Evolutionary conservation across 2,329 filamentous ascomycete genomes (phyloP).

Genomic region (Xylariaceae sp.): DNA sequence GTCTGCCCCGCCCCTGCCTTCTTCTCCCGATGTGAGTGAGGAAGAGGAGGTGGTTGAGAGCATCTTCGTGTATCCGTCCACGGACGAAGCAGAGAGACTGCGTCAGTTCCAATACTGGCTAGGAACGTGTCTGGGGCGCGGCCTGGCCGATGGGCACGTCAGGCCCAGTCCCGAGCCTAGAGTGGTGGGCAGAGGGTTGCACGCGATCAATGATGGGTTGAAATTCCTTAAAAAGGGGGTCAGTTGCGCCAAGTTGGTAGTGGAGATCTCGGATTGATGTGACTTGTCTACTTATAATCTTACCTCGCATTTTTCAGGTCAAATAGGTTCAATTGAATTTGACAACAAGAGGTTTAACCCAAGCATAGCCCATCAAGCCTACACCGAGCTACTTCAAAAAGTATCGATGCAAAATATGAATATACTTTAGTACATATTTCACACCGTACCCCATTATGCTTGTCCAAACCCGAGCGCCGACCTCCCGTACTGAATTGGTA

Average conservation of each 20-base stretch:
- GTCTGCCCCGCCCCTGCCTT: constrained; percentile 34
- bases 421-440: too few relatives aligned
- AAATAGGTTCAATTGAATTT: too few relatives aligned
- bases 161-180: constrained; percentile 35
- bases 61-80: constrained; percentile 35
- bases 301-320: too few relatives aligned
- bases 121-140: constrained; percentile 33
- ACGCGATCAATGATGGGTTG: constrained; percentile 34
- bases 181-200: constrained; percentile 34
- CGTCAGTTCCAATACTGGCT: constrained; percentile 37
- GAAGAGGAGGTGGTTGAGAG: constrained; percentile 34
- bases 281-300: too few relatives aligned
- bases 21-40: constrained; percentile 25
- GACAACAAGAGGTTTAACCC: too few relatives aligned
- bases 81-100: constrained; percentile 30
- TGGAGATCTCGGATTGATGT: constrained; percentile 35
- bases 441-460: too few relatives aligned
- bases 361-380: too few relatives aligned
- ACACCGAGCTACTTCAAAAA: too few relatives aligned
- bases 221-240: constrained; percentile 34
- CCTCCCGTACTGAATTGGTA: too few relatives aligned
- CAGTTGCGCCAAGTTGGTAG: constrained; percentile 38
- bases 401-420: too few relatives aligned
- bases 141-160: constrained; percentile 29
- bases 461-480: too few relatives aligned